Evolutionary conservation across 2,329 filamentous ascomycete species (phyloP).

Genomic region (Celoporthe dispersa): DNA sequence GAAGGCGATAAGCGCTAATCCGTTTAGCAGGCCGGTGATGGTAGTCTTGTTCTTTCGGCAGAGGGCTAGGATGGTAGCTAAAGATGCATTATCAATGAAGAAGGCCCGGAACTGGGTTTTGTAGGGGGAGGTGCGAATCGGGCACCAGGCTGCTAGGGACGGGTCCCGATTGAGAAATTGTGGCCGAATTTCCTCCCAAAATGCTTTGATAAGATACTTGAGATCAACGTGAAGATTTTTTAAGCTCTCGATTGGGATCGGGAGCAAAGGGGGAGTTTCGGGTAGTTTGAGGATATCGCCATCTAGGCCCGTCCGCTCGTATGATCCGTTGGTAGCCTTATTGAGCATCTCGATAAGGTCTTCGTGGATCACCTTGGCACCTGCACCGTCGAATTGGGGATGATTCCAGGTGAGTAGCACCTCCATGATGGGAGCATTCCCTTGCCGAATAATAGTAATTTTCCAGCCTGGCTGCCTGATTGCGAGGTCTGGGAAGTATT

Average conservation of each 20-base stretch:
- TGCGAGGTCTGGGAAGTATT: slow-evolving; percentile 27
- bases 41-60: slow-evolving; percentile 30
- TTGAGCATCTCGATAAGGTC: slow-evolving; percentile 38
- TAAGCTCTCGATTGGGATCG: slow-evolving; percentile 34
- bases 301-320: slow-evolving; percentile 33
- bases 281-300: slow-evolving; percentile 34
- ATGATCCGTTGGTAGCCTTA: slow-evolving; percentile 23
- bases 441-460: slow-evolving; percentile 29
- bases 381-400: slow-evolving; percentile 24
- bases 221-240: slow-evolving; percentile 15
- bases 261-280: slow-evolving; percentile 34
- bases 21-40: slow-evolving; percentile 28
- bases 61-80: slow-evolving; percentile 23
- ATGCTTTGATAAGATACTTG: slow-evolving; percentile 14
- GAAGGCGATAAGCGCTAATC: slow-evolving; percentile 29
- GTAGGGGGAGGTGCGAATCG: slow-evolving; percentile 26
- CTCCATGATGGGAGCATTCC: slow-evolving; percentile 27
- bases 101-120: slow-evolving; percentile 25
- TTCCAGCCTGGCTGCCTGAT: slow-evolving; percentile 29
- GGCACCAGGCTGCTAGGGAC: slow-evolving; percentile 31
- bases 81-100: slow-evolving; percentile 22
- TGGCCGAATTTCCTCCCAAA: slow-evolving; percentile 29
- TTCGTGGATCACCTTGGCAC: slow-evolving; percentile 29
- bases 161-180: slow-evolving; percentile 28
- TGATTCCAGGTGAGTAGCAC: slow-evolving; percentile 30